Conservation (phyloP, 306 rosid genomes). For the Arachis stenosperma region DNA sequence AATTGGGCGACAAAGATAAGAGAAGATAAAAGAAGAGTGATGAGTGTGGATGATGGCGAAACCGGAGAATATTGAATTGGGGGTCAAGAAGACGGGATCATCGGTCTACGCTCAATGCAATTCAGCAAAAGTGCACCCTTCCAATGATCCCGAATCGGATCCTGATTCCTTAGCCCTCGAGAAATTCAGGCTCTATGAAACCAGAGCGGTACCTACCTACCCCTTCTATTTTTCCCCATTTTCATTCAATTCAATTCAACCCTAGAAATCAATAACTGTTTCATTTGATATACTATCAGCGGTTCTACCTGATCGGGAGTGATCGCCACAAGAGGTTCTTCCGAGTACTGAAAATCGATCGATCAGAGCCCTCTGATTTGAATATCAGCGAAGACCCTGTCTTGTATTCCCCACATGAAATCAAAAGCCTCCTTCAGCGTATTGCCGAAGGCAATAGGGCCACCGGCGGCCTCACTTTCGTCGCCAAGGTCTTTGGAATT, state of each 20-base stretch:
- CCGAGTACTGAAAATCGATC: constrained; percentile 89
- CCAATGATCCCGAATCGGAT: constrained; percentile 68
- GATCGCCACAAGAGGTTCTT: constrained; percentile 78
- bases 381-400: constrained; percentile 86
- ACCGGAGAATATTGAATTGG: constrained; percentile 41
- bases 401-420: constrained; percentile 79
- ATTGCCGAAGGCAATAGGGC: constrained; percentile 84
- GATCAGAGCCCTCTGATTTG: constrained; percentile 89
- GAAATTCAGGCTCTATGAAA: constrained; percentile 87
- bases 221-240: neutral
- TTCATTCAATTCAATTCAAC: neutral
- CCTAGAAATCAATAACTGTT: too few relatives aligned
- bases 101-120: constrained; percentile 25
- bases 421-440: constrained; percentile 80
- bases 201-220: constrained; percentile 62
- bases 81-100: constrained; percentile 16
- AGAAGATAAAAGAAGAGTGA: neutral
- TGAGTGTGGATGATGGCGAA: constrained; percentile 51
- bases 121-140: constrained; percentile 68
- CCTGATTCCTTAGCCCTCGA: constrained; percentile 75
- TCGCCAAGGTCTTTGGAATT: constrained; percentile 78
- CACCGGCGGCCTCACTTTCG: constrained; percentile 79
- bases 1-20: neutral
- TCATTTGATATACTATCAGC: constrained; percentile 38
- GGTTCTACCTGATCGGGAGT: constrained; percentile 83